A percentile compares a stretch with the other conserved stretches of the same genome.
phyloP scores from a whole-genome alignment of 208 protist genomes.

The Acanthamoeba lenticulata region DNA sequence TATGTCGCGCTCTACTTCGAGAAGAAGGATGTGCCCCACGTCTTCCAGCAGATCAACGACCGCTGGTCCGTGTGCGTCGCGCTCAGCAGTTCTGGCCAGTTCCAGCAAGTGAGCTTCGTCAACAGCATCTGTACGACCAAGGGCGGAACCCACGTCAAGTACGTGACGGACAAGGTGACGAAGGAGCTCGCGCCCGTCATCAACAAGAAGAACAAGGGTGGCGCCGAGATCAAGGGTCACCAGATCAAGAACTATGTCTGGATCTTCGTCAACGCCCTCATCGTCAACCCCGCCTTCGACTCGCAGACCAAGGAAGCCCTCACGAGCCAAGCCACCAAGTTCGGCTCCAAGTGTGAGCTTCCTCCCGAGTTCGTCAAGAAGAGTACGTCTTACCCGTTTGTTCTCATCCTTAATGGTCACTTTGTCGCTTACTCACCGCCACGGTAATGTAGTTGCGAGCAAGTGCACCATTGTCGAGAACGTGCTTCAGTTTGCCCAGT shows the following conservation, averaged over 20 bases:
- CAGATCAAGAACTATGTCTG: conserved; percentile 98
- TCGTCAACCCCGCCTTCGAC: conserved; percentile 99
- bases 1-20: conserved; percentile 93
- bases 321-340: conserved; percentile 94
- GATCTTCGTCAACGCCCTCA: conserved; percentile 99
- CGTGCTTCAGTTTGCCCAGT: conserved; percentile 96
- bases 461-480: conserved; percentile 91
- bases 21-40: conserved; percentile 39
- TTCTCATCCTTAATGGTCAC: not conserved
- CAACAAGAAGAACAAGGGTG: conserved; percentile 96
- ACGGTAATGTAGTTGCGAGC: conserved; percentile 25
- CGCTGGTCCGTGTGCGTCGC: conserved; percentile 98
- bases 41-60: conserved; percentile 89
- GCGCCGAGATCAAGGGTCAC: conserved; percentile 87
- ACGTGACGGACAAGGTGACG: conserved; percentile 96
- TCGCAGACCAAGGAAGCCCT: conserved; percentile 99
- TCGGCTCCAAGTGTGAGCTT: conserved; percentile 97
- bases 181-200: conserved; percentile 85
- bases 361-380: conserved; percentile 95
- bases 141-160: conserved; percentile 99
- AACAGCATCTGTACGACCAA: conserved; percentile 99
- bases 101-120: conserved; percentile 99
- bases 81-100: conserved; percentile 90
- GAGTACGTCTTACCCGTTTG: conserved; percentile 22
- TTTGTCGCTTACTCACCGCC: too few relatives aligned